Conservation (phyloP, 768 basidiomycete species). For the Megacollybia marginata region DNA sequence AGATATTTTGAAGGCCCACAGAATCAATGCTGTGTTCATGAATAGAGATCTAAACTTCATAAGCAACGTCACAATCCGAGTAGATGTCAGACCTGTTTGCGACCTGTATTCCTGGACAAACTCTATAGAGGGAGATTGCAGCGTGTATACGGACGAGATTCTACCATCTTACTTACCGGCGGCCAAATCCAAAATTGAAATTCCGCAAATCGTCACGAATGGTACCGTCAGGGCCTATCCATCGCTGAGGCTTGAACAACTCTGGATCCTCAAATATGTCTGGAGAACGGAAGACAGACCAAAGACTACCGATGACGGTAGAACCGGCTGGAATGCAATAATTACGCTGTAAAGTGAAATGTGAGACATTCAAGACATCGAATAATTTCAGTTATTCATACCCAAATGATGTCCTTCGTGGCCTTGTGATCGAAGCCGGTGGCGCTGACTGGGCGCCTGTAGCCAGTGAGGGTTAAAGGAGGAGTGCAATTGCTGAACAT, state of each 20-base stretch:
- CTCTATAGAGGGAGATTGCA: not conserved
- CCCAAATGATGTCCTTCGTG: constrained; percentile 57
- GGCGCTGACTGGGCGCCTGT: constrained; percentile 30
- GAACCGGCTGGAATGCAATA: constrained; percentile 49
- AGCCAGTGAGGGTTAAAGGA: not conserved
- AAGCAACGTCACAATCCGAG: too few relatives aligned
- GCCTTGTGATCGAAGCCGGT: constrained; percentile 53
- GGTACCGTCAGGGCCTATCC: constrained; percentile 38
- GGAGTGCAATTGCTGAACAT: not conserved
- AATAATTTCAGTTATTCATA: constrained; percentile 13
- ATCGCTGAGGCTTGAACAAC: constrained; percentile 48
- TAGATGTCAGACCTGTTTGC: too few relatives aligned
- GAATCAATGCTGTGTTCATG: constrained; percentile 52
- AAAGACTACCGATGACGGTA: constrained; percentile 46
- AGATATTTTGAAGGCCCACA: constrained; percentile 58
- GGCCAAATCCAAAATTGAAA: constrained; percentile 50
- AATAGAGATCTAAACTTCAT: constrained; percentile 43
- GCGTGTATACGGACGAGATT: not conserved
- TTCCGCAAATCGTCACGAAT: constrained; percentile 46
- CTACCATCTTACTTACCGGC: not conserved
- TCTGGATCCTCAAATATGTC: constrained; percentile 51
- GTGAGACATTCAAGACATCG: not conserved
- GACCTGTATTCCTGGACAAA: not conserved
- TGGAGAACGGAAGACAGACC: constrained; percentile 54
- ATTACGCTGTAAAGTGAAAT: constrained; percentile 23